These are phyloP conservation scores for Asterochloris sp. DNA, from an alignment of 139 green algal species.

Conservation along the genomic window DNA sequence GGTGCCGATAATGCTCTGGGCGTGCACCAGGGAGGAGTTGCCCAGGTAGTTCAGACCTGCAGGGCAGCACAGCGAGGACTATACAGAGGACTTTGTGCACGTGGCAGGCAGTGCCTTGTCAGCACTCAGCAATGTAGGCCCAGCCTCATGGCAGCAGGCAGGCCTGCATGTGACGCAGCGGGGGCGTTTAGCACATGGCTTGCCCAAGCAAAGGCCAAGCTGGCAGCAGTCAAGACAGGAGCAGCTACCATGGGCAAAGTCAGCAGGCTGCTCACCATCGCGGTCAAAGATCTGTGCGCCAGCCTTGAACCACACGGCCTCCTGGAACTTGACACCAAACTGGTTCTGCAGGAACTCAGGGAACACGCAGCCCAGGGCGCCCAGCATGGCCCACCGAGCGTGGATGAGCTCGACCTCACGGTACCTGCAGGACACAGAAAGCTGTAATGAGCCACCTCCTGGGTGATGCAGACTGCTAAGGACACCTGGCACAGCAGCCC, in stretches of 20 bases:
- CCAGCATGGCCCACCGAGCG: slow-evolving; percentile 94
- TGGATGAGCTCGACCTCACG: slow-evolving; percentile 82
- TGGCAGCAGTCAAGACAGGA: too few species aligned
- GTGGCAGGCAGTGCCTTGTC: too few species aligned
- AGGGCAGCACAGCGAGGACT: background rate
- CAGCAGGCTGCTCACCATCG: slow-evolving; percentile 33
- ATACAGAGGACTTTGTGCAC: background rate
- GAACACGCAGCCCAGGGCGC: slow-evolving; percentile 52
- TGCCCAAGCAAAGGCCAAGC: too few species aligned
- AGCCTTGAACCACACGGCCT: slow-evolving; percentile 92
- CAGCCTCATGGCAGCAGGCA: too few species aligned
- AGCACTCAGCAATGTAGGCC: too few species aligned
- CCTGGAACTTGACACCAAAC: slow-evolving; percentile 37
- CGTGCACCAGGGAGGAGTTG: slow-evolving; percentile 83
- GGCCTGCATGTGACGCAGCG: too few species aligned
- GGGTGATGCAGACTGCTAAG: too few species aligned
- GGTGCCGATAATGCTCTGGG: slow-evolving; percentile 89
- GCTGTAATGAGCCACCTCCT: background rate
- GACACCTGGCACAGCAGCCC: too few species aligned
- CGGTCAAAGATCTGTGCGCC: slow-evolving; percentile 78
- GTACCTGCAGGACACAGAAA: slow-evolving; percentile 42
- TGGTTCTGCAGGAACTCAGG: slow-evolving; percentile 26
- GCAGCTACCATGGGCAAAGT: too few species aligned
- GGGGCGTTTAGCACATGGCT: too few species aligned
- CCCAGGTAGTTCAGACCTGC: slow-evolving; percentile 44